phyloP scores from a whole-genome alignment of 345 rosid species.

The Brassica rapa region DNA sequence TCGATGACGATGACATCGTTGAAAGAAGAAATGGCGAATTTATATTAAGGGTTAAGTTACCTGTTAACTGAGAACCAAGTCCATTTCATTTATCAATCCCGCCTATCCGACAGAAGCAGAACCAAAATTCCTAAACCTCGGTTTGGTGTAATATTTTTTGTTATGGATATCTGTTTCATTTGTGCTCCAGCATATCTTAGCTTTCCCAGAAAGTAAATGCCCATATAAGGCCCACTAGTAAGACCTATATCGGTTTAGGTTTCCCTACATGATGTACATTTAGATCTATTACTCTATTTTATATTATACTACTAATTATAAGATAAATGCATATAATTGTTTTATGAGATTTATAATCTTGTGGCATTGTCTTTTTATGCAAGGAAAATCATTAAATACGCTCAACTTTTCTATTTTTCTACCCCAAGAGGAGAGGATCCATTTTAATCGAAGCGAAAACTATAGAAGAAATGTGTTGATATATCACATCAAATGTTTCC shows the following conservation, averaged over 20 bases:
- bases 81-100: background rate
- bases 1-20: background rate
- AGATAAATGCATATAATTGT: background rate
- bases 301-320: background rate
- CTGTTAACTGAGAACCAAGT: background rate
- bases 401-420: constrained; percentile 12
- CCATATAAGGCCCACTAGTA: background rate
- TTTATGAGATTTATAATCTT: background rate
- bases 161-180: background rate
- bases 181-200: background rate
- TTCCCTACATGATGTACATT: background rate
- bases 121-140: background rate
- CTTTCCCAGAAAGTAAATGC: background rate
- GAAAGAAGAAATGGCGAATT: background rate
- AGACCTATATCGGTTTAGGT: background rate
- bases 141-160: background rate
- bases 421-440: constrained; percentile 1
- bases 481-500: background rate
- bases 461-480: background rate
- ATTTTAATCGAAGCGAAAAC: background rate
- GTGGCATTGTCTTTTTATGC: constrained; percentile 13
- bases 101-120: background rate
- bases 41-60: background rate
- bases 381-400: background rate
- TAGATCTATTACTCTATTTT: background rate